Evolutionary conservation across 2,329 filamentous ascomycete species (phyloP), one percentile per base, ranked within the genome.

Genomic region (Dactylonectria macrodidyma): DNA sequence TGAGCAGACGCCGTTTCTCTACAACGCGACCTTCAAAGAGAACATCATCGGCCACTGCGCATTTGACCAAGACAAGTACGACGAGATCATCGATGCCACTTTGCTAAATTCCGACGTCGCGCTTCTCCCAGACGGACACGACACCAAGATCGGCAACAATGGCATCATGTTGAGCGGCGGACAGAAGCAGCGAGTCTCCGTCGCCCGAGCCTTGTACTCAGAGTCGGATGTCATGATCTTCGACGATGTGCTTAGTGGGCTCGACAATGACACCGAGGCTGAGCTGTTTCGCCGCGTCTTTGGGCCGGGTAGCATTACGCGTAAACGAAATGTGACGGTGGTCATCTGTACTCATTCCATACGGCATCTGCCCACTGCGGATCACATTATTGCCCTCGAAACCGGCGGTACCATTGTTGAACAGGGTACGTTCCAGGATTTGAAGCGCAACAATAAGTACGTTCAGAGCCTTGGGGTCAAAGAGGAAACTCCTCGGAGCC

Each of bases 351-450:
- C 77, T 1, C 79, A 82, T 48, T 78, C 78, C 0, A 68, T 80
- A 5, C 71, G 75, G 0, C 75, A 78, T 52, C 60, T 84, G 3
- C 76, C 79, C 0, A 70, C 72, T 41, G 83, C 78, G 62, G 84
- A 88, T 51, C 82, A 85, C 38, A 82, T 88, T 8, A 81, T 88
- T 46, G 84, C 82, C 0, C 79, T 89, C 0, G 81, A 80, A 0
- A 41, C 71, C 0, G 79, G 81, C 10, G 85, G 86, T 0, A 78
- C 71, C 0, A 67, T 87, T 1, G 74, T 82, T 1, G 85, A 88
- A 36, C 81, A 87, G 38, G 80, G 80, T 0, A 60, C 50, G 5
- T 80, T 79, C 57, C 14, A 62, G 0, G 71, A 77, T 1, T 63
- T 80, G 24, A 68, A 74, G 57, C 65, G 68, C 1, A 81, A 81